Base-by-base conservation (phyloP, 495 filamentous ascomycete genomes). In the Hyphodiscus hymeniophilus region DNA sequence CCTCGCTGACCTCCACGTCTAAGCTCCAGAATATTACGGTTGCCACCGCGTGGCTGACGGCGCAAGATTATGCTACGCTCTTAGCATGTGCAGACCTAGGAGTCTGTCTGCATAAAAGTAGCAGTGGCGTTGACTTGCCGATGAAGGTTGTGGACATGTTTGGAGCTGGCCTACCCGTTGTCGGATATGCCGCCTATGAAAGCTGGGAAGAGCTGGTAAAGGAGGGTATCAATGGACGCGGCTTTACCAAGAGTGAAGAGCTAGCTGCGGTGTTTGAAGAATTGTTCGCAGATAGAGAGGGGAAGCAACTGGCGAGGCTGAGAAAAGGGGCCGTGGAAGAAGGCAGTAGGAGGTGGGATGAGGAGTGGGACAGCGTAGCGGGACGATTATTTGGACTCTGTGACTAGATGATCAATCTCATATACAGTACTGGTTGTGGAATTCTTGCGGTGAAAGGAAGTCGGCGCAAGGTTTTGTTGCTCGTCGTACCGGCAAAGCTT, bases 141-240 rank as follows among this genome's bases (percentile, higher is more conserved):
- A 99, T 99, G 92, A 99, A 99, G 66, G 90, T 99, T 7, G 90
- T 99, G 5, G 92, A 99, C 58, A 92, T 99, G 87, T 95, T 97
- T 59, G 92, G 92, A 0, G 83, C 88, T 0, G 92, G 92, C 0
- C 65, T 99, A 42, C 92, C 92, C 0, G 94, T 99, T 3, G 83
- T 81, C 1, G 92, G 89, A 17, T 95, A 89, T 76, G 72, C 68
- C 17, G 74, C 72, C 7, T 96, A 90, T 56, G 79, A 88, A 61
- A 87, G 87, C 42, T 95, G 91, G 77, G 74, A 77, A 16, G 90
- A 96, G 66, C 65, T 96, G 43, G 85, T 95, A 3, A 81, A 72
- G 17, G 87, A 95, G 57, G 84, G 84, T n/a, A 71, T 81, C 16
- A 96, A 95, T 61, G 90, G 90, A 11, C 68, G 72, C 45, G 87